Conservation (phyloP, 345 rosid species). For the Brassica nigra region DNA sequence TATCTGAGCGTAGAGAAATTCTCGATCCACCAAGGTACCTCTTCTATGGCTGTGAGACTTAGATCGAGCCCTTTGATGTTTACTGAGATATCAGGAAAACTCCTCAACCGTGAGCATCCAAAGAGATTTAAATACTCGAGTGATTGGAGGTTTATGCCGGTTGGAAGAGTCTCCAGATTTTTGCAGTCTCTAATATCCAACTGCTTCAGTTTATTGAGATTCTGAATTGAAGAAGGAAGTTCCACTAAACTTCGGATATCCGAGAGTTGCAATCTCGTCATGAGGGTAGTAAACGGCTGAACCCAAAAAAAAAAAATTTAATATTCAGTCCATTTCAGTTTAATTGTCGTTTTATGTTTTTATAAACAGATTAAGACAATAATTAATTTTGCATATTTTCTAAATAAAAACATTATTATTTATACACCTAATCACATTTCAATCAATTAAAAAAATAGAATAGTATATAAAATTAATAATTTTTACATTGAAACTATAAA, state of each 20-base stretch:
- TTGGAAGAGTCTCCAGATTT: background rate
- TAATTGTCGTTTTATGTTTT: too few species aligned
- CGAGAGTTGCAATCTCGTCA: background rate
- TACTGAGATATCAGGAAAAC: background rate
- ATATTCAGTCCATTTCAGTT: too few species aligned
- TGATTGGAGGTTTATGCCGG: background rate
- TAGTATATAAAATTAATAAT: too few species aligned
- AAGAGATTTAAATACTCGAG: background rate
- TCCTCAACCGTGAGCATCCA: background rate
- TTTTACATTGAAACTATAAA: too few species aligned
- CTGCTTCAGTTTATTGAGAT: background rate
- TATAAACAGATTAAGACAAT: too few species aligned
- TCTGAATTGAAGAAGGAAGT: background rate
- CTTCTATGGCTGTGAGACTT: background rate
- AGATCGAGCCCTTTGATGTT: background rate
- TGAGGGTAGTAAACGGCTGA: constrained; percentile 24
- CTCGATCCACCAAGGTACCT: background rate
- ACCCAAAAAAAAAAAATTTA: background rate
- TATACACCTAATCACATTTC: too few species aligned
- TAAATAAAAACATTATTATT: too few species aligned
- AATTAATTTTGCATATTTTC: too few species aligned
- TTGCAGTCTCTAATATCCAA: background rate
- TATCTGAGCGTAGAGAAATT: background rate
- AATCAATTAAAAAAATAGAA: too few species aligned
- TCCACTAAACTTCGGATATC: constrained; percentile 16